Conservation (phyloP, 331 rosid species). For the Rosa hybrid region DNA sequence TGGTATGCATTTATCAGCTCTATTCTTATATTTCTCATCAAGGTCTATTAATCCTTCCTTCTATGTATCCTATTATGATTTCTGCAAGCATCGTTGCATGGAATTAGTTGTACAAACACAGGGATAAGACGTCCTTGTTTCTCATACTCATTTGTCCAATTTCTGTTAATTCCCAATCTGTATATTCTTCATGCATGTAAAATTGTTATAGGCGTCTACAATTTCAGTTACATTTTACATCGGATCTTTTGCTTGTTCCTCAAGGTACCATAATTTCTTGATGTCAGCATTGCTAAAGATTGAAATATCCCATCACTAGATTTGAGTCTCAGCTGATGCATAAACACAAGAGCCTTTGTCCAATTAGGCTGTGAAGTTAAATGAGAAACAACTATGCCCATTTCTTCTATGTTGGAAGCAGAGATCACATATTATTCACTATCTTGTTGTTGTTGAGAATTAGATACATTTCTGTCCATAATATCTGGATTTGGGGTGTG, state of each 20-base stretch:
- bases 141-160: neutral
- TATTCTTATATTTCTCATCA: neutral
- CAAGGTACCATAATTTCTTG: neutral
- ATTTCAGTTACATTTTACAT: neutral
- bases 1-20: constrained; percentile 33
- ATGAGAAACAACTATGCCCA: neutral
- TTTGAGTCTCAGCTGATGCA: neutral
- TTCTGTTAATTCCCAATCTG: neutral
- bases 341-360: neutral
- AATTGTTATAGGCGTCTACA: neutral
- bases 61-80: neutral
- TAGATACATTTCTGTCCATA: neutral
- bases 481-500: neutral
- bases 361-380: neutral
- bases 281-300: neutral
- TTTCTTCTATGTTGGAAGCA: neutral
- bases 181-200: neutral
- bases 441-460: neutral
- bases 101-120: neutral
- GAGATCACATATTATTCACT: neutral
- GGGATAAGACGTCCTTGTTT: neutral
- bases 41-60: neutral
- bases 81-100: neutral
- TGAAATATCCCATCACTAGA: neutral
- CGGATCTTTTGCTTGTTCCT: neutral